Evolutionary conservation across 768 basidiomycete species (phyloP).

Genomic region (Hypholoma fasciculare): DNA sequence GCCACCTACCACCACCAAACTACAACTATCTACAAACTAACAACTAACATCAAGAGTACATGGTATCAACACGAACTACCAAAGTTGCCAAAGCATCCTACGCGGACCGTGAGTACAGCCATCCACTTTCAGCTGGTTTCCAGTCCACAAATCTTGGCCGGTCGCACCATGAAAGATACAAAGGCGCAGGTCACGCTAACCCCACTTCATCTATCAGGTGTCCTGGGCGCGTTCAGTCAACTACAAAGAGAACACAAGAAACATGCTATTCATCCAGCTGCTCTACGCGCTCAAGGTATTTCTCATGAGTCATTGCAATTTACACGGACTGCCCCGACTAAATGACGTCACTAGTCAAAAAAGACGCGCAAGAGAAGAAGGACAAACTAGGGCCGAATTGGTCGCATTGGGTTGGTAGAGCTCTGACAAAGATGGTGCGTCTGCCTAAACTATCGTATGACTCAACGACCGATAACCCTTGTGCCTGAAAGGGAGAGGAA

Average conservation of each 20-base stretch:
- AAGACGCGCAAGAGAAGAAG: conserved; percentile 40
- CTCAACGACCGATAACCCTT: background rate
- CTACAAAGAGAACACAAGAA: conserved; percentile 45
- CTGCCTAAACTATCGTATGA: background rate
- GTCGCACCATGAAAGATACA: too few relatives aligned
- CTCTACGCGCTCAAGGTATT: conserved; percentile 39
- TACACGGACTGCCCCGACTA: background rate
- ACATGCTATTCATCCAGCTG: conserved; percentile 44
- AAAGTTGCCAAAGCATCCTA: conserved; percentile 19
- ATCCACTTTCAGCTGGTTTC: background rate
- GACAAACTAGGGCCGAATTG: conserved; percentile 50
- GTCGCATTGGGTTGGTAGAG: conserved; percentile 46
- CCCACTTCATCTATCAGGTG: conserved; percentile 29
- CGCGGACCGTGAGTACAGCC: conserved; percentile 20
- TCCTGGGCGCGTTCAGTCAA: conserved; percentile 44
- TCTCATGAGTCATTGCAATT: background rate
- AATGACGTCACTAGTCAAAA: conserved; percentile 33
- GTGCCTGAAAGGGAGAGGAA: conserved; percentile 35
- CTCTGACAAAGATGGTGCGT: conserved; percentile 45
- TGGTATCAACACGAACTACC: conserved; percentile 14
- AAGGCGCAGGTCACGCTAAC: too few relatives aligned
- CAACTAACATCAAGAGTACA: background rate
- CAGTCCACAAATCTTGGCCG: too few relatives aligned
- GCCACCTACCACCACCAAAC: background rate
- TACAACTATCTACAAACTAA: background rate